A percentile compares a stretch with the other conserved stretches of the same genome.
phyloP scores from a whole-genome alignment of 2,329 filamentous ascomycete species.

The Pseudocercospora pini-densiflorae region DNA sequence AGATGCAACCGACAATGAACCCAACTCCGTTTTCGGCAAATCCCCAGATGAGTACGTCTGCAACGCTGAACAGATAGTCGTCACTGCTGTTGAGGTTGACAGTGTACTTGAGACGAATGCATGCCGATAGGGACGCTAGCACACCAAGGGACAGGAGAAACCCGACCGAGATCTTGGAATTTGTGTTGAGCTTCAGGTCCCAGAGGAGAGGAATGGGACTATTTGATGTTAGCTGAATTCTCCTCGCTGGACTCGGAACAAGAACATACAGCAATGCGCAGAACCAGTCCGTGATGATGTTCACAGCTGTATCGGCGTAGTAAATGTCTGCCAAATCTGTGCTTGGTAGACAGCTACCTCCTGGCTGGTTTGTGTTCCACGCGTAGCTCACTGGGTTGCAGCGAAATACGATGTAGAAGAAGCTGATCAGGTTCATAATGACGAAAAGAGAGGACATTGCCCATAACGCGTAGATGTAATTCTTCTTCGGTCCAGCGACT shows the following conservation, averaged over 20 bases:
- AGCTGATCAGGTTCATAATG: slow-evolving; percentile 49
- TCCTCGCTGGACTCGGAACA: too few relatives aligned
- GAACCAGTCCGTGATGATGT: slow-evolving; percentile 45
- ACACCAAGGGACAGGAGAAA: slow-evolving; percentile 44
- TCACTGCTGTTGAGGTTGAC: slow-evolving; percentile 39
- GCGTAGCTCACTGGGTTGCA: slow-evolving; percentile 41
- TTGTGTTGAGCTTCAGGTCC: slow-evolving; percentile 47
- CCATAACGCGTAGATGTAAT: slow-evolving; percentile 38
- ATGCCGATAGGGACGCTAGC: slow-evolving; percentile 40
- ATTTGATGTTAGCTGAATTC: not conserved
- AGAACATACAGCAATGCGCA: slow-evolving; percentile 39
- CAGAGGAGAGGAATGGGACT: slow-evolving; percentile 49
- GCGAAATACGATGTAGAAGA: slow-evolving; percentile 45
- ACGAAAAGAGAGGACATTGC: slow-evolving; percentile 39
- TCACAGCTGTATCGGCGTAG: slow-evolving; percentile 43
- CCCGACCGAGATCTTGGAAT: slow-evolving; percentile 46
- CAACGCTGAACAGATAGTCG: slow-evolving; percentile 42
- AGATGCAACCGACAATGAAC: slow-evolving; percentile 42
- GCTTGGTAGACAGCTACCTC: slow-evolving; percentile 36
- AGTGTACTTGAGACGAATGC: slow-evolving; percentile 43
- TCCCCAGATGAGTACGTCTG: slow-evolving; percentile 44
- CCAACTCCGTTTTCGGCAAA: slow-evolving; percentile 45
- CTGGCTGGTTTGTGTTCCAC: slow-evolving; percentile 35
- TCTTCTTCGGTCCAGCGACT: slow-evolving; percentile 38
- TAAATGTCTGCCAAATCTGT: slow-evolving; percentile 40